These are phyloP conservation scores for Pachyrhizus erosus DNA, from an alignment of 306 rosid genomes.

Conservation along the genomic window DNA sequence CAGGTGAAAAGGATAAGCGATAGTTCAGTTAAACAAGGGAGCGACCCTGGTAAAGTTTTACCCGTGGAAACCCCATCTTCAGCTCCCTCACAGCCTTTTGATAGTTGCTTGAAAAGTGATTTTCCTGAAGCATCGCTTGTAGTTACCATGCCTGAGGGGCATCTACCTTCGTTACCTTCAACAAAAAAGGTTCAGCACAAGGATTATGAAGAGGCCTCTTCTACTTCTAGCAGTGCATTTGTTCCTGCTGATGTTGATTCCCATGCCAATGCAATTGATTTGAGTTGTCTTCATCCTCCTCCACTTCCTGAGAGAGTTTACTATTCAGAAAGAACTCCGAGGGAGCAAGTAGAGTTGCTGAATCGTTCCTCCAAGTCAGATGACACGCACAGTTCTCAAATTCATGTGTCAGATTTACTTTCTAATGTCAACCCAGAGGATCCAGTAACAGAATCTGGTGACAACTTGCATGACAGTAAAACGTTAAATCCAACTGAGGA, in stretches of 20 bases:
- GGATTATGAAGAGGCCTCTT: slow-evolving; percentile 58
- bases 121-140: slow-evolving; percentile 50
- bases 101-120: slow-evolving; percentile 32
- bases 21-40: slow-evolving; percentile 52
- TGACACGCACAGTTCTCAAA: slow-evolving; percentile 60
- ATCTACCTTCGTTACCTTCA: slow-evolving; percentile 40
- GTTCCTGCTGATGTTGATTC: slow-evolving; percentile 55
- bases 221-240: slow-evolving; percentile 53
- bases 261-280: slow-evolving; percentile 63
- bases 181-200: slow-evolving; percentile 56
- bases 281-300: slow-evolving; percentile 66
- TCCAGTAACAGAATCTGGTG: slow-evolving; percentile 50
- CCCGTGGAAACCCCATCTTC: slow-evolving; percentile 47
- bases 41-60: slow-evolving; percentile 48
- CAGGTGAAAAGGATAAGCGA: slow-evolving; percentile 50
- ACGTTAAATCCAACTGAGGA: slow-evolving; percentile 39
- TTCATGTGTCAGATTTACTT: slow-evolving; percentile 58
- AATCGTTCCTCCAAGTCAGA: slow-evolving; percentile 84
- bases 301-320: slow-evolving; percentile 70
- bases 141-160: slow-evolving; percentile 50
- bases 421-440: slow-evolving; percentile 52
- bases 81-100: slow-evolving; percentile 48
- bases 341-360: slow-evolving; percentile 78
- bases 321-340: slow-evolving; percentile 78
- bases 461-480: slow-evolving; percentile 52